Conservation (phyloP, 2,329 filamentous ascomycete species). For the Raffaelea deltoideospora region DNA sequence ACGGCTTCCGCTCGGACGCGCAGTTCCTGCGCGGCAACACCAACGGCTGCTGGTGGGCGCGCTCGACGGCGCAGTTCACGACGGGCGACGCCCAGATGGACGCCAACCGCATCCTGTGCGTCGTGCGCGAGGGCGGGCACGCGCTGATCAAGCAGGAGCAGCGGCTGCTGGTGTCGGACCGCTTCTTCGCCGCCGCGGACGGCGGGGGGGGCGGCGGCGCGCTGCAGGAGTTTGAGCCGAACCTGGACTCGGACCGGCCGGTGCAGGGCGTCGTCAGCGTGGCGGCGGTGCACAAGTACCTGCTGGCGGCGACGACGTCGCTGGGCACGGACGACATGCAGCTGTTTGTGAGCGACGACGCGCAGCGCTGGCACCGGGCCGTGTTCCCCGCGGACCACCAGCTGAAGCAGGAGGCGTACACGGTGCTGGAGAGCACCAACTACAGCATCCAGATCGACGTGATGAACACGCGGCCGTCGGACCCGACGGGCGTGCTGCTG, state of each 20-base stretch:
- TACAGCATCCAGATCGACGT: slow-evolving; percentile 97
- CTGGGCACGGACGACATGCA: slow-evolving; percentile 78
- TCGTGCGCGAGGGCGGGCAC: slow-evolving; percentile 52
- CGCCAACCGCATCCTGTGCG: slow-evolving; percentile 61
- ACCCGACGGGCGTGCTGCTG: slow-evolving; percentile 74
- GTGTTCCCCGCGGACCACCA: slow-evolving; percentile 74
- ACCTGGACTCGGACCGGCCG: slow-evolving; percentile 56
- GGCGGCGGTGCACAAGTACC: slow-evolving; percentile 70
- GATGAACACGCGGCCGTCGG: slow-evolving; percentile 49
- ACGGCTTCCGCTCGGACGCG: slow-evolving; percentile 61
- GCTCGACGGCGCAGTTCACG: slow-evolving; percentile 57
- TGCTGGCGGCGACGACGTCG: slow-evolving; percentile 71
- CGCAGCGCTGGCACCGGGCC: slow-evolving; percentile 75
- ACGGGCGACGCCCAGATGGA: slow-evolving; percentile 52
- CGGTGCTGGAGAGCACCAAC: slow-evolving; percentile 86
- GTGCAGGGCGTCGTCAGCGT: slow-evolving; percentile 70
- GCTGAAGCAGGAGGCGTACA: slow-evolving; percentile 75
- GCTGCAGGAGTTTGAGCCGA: slow-evolving; percentile 55
- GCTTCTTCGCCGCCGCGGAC: slow-evolving; percentile 51
- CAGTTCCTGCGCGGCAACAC: slow-evolving; percentile 53
- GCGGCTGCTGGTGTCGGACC: slow-evolving; percentile 65
- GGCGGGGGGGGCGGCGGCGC: slow-evolving; percentile 20
- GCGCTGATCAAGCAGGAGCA: slow-evolving; percentile 60
- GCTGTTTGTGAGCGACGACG: slow-evolving; percentile 76
- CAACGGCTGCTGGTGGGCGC: slow-evolving; percentile 76